Evolutionary conservation across 129 eudicot genomes (phyloP).

Genomic region (Centrapalus pauciflorus): DNA sequence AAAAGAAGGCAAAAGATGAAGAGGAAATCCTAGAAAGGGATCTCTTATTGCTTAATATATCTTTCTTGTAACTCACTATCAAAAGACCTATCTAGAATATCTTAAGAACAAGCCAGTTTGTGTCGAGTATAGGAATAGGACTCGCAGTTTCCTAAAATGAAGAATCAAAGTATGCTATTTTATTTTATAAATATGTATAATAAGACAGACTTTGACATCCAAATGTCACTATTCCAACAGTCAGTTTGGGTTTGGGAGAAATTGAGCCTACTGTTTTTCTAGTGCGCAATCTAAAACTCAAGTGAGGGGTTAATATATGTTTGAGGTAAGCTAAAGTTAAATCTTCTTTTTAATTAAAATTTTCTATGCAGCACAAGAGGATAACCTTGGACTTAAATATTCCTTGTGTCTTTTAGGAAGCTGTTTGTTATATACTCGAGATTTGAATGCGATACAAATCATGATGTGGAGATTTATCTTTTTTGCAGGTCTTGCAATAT

Average conservation of each 20-base stretch:
- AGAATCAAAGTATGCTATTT: not conserved
- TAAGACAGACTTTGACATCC: not conserved
- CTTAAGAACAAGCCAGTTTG: not conserved
- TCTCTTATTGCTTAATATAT: not conserved
- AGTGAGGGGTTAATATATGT: too few relatives aligned
- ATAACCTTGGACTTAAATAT: not conserved
- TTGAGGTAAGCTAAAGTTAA: not conserved
- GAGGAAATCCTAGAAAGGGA: not conserved
- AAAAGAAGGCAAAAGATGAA: too few relatives aligned
- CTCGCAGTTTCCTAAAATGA: not conserved
- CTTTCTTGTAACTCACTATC: not conserved
- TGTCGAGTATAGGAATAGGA: not conserved
- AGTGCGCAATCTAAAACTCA: too few relatives aligned
- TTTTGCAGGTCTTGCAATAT: constrained; percentile 80
- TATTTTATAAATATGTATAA: too few relatives aligned
- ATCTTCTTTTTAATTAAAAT: too few relatives aligned
- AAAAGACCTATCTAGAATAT: not conserved
- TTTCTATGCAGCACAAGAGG: not conserved
- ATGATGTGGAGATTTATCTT: not conserved
- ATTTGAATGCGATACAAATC: not conserved
- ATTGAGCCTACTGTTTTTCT: too few relatives aligned
- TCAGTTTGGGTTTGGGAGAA: too few relatives aligned
- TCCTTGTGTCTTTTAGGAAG: not conserved
- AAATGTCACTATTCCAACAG: not conserved
- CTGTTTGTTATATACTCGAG: not conserved